phyloP scores from a whole-genome alignment of 73 alveolate genomes.

The Effrenium voratum region DNA sequence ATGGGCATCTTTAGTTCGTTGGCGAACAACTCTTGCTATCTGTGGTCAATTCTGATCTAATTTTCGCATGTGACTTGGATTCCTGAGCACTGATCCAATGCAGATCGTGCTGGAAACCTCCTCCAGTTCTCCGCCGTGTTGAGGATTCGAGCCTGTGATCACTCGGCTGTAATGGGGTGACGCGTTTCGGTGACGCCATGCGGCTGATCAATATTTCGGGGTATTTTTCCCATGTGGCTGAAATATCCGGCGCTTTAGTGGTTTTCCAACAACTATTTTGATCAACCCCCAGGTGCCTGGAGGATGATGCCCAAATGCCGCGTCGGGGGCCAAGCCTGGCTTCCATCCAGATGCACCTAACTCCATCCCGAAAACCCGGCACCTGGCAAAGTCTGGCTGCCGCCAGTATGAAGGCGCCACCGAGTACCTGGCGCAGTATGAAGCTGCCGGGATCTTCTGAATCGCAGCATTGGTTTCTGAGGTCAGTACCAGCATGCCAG shows the following conservation, averaged over 20 bases:
- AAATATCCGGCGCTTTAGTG: too few species aligned
- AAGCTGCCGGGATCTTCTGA: too few species aligned
- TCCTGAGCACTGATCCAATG: slow-evolving; percentile 15
- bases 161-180: not conserved
- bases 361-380: not conserved
- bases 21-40: too few species aligned
- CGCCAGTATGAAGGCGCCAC: slow-evolving; percentile 31
- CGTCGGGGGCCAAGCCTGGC: slow-evolving; percentile 78
- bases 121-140: slow-evolving; percentile 88
- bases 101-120: slow-evolving; percentile 61
- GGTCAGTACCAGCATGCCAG: slow-evolving; percentile 31
- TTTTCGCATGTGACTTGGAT: too few species aligned
- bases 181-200: not conserved
- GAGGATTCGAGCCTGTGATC: slow-evolving; percentile 53
- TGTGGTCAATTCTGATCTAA: too few species aligned
- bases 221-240: too few species aligned
- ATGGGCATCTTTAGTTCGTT: too few species aligned
- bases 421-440: not conserved
- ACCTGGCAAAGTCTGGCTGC: slow-evolving; percentile 51
- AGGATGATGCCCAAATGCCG: slow-evolving; percentile 79
- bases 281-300: slow-evolving; percentile 36
- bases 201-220: too few species aligned
- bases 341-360: not conserved
- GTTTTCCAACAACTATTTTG: too few species aligned
- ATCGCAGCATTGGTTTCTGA: not conserved